Evolutionary conservation across 2,329 filamentous ascomycete species (phyloP).

Genomic region (Daldinia sp.): DNA sequence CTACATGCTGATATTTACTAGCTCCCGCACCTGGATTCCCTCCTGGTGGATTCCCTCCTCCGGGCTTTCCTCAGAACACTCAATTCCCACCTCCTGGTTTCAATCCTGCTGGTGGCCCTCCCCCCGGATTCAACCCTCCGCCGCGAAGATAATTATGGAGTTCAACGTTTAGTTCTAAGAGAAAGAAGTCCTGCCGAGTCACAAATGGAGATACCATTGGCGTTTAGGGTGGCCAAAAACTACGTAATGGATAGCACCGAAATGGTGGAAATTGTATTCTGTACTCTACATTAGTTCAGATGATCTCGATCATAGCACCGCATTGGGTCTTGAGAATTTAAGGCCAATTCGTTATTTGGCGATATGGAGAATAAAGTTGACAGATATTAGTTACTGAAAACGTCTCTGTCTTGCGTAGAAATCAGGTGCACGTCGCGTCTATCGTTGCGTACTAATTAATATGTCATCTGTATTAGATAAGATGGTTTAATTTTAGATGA

Average conservation of each 20-base stretch:
- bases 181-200: constrained; percentile 27
- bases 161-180: constrained; percentile 21
- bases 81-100: constrained; percentile 62
- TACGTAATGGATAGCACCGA: constrained; percentile 38
- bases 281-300: constrained; percentile 32
- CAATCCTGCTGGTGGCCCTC: constrained; percentile 59
- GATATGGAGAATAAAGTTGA: background rate
- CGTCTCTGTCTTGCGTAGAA: background rate
- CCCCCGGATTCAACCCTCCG: constrained; percentile 78
- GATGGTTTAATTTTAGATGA: background rate
- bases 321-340: constrained; percentile 13
- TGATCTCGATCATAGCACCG: constrained; percentile 29
- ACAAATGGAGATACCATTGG: constrained; percentile 42
- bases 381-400: background rate
- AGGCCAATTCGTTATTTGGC: background rate
- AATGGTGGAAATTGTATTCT: constrained; percentile 30
- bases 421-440: background rate
- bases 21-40: constrained; percentile 42
- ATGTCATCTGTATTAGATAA: background rate
- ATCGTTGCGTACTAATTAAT: background rate
- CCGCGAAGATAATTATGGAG: constrained; percentile 61
- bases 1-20: constrained; percentile 33
- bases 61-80: constrained; percentile 54
- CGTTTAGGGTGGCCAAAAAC: constrained; percentile 45
- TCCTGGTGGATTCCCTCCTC: constrained; percentile 56